phyloP scores from a whole-genome alignment of 2,329 filamentous ascomycete genomes.

The Cercospora berteroae region DNA sequence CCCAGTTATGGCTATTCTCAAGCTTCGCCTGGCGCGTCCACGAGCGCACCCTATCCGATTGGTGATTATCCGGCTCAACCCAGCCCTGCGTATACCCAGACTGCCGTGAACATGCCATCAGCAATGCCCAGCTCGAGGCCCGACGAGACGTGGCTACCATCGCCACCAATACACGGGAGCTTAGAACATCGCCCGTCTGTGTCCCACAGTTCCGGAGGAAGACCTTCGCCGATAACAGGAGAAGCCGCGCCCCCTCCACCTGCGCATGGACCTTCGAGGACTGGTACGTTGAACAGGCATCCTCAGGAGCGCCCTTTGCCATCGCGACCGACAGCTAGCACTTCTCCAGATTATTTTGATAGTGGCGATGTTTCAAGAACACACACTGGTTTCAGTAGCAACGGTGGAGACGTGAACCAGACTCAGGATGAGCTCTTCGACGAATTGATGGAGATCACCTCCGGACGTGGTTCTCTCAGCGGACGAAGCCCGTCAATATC shows the following conservation, averaged over 20 bases:
- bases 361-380: constrained; percentile 31
- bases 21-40: constrained; percentile 19
- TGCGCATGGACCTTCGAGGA: constrained; percentile 41
- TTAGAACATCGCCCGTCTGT: constrained; percentile 28
- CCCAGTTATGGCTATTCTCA: constrained; percentile 20
- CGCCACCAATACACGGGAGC: constrained; percentile 31
- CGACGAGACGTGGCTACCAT: constrained; percentile 29
- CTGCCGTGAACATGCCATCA: constrained; percentile 7
- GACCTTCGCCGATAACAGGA: constrained; percentile 35
- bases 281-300: constrained; percentile 55
- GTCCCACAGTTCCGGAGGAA: constrained; percentile 27
- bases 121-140: constrained; percentile 15
- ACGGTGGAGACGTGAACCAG: constrained; percentile 21
- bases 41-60: constrained; percentile 27
- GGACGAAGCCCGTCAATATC: constrained; percentile 40
- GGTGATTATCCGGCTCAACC: constrained; percentile 26
- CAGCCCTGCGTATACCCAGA: constrained; percentile 22
- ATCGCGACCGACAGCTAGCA: constrained; percentile 48
- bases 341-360: constrained; percentile 43
- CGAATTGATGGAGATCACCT: constrained; percentile 56
- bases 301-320: constrained; percentile 60
- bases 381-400: constrained; percentile 16
- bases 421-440: constrained; percentile 58
- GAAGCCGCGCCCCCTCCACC: constrained; percentile 54
- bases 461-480: constrained; percentile 30